These are phyloP conservation scores for Salpingoeca rosetta DNA, from an alignment of 78 protist genomes.

Conservation along the genomic window DNA sequence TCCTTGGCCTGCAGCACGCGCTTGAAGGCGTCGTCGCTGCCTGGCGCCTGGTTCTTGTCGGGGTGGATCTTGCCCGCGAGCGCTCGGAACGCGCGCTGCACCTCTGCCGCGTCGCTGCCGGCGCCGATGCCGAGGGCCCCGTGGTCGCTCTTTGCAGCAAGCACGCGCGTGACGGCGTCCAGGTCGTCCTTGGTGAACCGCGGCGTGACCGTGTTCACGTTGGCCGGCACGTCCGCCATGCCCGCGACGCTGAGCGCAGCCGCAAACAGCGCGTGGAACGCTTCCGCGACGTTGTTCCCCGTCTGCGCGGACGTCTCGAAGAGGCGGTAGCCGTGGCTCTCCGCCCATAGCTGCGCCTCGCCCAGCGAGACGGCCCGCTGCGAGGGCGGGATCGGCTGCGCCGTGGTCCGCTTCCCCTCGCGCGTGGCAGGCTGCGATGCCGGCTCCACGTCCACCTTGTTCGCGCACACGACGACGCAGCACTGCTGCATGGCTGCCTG, in stretches of 20 bases:
- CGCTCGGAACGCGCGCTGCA: conserved; percentile 55
- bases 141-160: background rate
- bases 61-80: conserved; percentile 72
- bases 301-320: background rate
- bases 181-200: background rate
- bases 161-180: background rate
- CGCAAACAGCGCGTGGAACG: background rate
- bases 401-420: too few species aligned
- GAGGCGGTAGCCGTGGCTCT: background rate
- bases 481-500: too few species aligned
- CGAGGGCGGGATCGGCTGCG: too few species aligned
- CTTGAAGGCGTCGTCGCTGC: conserved; percentile 40
- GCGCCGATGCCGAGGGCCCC: background rate
- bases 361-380: background rate
- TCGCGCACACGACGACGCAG: background rate
- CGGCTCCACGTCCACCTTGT: background rate
- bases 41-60: conserved; percentile 50
- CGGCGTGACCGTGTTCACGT: background rate
- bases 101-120: background rate
- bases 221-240: background rate
- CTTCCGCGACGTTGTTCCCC: background rate
- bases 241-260: too few species aligned
- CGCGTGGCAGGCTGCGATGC: too few species aligned
- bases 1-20: background rate
- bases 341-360: background rate